phyloP scores from a whole-genome alignment of 2,329 filamentous ascomycete species.

The Colletotrichum falcatum region DNA sequence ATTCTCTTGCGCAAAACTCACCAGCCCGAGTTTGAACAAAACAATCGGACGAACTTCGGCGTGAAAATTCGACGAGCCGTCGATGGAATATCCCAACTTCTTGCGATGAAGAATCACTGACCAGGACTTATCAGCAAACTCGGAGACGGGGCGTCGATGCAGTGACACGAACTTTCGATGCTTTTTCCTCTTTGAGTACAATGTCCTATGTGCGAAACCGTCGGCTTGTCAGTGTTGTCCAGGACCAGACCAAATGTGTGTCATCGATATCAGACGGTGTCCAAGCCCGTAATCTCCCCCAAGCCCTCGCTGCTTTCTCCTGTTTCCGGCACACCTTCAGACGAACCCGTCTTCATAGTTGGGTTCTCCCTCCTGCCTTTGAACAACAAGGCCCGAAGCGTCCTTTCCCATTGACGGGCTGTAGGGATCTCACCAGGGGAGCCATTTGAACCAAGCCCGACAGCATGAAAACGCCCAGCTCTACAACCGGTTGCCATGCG shows the following conservation, averaged over 20 bases:
- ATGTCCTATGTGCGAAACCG: constrained; percentile 28
- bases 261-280: constrained; percentile 35
- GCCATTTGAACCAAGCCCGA: constrained; percentile 20
- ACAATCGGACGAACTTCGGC: constrained; percentile 34
- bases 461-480: constrained; percentile 26
- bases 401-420: neutral
- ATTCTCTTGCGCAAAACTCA: constrained; percentile 27
- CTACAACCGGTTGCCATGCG: constrained; percentile 30
- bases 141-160: constrained; percentile 23
- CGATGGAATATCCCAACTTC: constrained; percentile 11
- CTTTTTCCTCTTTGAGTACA: constrained; percentile 32
- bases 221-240: constrained; percentile 3
- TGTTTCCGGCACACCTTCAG: constrained; percentile 30
- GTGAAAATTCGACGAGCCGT: constrained; percentile 22
- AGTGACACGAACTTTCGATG: constrained; percentile 37
- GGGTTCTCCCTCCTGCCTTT: constrained; percentile 26
- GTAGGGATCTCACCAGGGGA: neutral
- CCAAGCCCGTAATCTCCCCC: constrained; percentile 12
- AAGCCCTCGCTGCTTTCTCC: constrained; percentile 39
- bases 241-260: constrained; percentile 30
- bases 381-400: neutral
- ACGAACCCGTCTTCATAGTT: constrained; percentile 14
- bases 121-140: constrained; percentile 4
- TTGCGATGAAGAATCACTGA: constrained; percentile 2
- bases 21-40: constrained; percentile 26